Evolutionary conservation across 2,329 filamentous ascomycete species (phyloP).

Genomic region (Parasarocladium wereldwijsianum): DNA sequence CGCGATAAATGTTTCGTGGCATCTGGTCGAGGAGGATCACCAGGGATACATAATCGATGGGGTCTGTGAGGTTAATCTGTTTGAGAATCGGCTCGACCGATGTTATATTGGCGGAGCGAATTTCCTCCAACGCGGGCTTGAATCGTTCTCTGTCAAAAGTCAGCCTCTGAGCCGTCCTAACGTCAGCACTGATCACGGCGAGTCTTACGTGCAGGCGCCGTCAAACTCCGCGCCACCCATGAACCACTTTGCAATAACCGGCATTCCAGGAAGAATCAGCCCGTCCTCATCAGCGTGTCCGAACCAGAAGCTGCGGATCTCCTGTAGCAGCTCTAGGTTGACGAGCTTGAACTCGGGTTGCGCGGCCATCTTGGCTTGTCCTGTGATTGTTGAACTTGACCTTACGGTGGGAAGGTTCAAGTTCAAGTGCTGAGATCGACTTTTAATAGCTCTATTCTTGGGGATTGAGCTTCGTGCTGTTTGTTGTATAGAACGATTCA

Average conservation of each 20-base stretch:
- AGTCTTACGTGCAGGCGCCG: slow-evolving; percentile 18
- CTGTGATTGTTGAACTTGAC: neutral
- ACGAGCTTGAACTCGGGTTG: slow-evolving; percentile 6
- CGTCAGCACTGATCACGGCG: neutral
- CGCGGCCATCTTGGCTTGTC: neutral
- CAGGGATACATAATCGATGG: slow-evolving; percentile 30
- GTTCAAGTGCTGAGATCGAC: too few species aligned
- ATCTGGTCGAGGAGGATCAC: slow-evolving; percentile 48
- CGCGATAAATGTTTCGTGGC: slow-evolving; percentile 45
- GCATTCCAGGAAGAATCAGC: slow-evolving; percentile 12
- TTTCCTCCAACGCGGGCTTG: slow-evolving; percentile 17
- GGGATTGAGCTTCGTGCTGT: too few species aligned
- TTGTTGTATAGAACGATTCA: too few species aligned
- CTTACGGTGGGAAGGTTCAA: too few species aligned
- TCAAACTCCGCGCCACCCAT: slow-evolving; percentile 19
- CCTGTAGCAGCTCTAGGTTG: slow-evolving; percentile 14
- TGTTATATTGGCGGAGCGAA: slow-evolving; percentile 12
- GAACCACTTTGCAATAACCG: slow-evolving; percentile 19
- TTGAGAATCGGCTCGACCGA: slow-evolving; percentile 16
- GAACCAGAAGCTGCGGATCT: slow-evolving; percentile 23
- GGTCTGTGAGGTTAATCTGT: slow-evolving; percentile 11
- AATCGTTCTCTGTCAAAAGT: slow-evolving; percentile 14
- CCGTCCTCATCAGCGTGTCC: slow-evolving; percentile 15
- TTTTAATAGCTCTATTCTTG: too few species aligned
- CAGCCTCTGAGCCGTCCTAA: neutral